Evolutionary conservation across 345 rosid genomes (phyloP).

Genomic region (Combretum micranthum): DNA sequence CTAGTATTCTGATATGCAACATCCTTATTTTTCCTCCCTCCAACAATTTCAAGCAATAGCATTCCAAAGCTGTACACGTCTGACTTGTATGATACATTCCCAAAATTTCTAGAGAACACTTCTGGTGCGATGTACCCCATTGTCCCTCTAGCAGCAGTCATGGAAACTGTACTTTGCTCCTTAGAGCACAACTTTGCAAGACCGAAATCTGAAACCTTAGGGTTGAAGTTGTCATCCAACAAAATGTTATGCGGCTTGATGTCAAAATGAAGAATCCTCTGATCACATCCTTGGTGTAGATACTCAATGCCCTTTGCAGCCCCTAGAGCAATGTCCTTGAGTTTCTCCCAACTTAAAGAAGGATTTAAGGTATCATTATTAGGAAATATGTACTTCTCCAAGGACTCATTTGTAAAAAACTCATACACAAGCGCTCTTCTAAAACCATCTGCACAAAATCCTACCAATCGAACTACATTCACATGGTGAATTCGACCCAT

Average conservation of each 20-base stretch:
- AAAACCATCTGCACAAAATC: slow-evolving; percentile 15
- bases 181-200: slow-evolving; percentile 19
- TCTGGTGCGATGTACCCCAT: slow-evolving; percentile 19
- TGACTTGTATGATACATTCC: slow-evolving; percentile 10
- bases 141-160: slow-evolving; percentile 21
- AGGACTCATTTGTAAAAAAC: slow-evolving; percentile 19
- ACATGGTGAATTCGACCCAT: slow-evolving; percentile 27
- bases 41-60: slow-evolving; percentile 18
- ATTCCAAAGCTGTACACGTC: slow-evolving; percentile 24
- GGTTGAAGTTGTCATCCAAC: slow-evolving; percentile 8
- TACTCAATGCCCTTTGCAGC: slow-evolving; percentile 22
- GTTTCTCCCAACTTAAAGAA: slow-evolving; percentile 14
- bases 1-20: background rate
- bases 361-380: background rate
- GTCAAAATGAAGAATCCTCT: slow-evolving; percentile 23
- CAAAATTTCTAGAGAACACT: slow-evolving; percentile 4
- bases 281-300: slow-evolving; percentile 24
- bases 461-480: slow-evolving; percentile 18
- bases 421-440: slow-evolving; percentile 21
- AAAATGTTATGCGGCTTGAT: slow-evolving; percentile 21
- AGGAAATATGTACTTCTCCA: slow-evolving; percentile 17
- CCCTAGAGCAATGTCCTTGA: slow-evolving; percentile 14
- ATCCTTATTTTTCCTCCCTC: slow-evolving; percentile 8
- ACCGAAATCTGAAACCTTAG: slow-evolving; percentile 26
- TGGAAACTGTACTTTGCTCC: slow-evolving; percentile 1